phyloP scores from a whole-genome alignment of 78 protist genomes.

The Dictyostelium capitatum region DNA sequence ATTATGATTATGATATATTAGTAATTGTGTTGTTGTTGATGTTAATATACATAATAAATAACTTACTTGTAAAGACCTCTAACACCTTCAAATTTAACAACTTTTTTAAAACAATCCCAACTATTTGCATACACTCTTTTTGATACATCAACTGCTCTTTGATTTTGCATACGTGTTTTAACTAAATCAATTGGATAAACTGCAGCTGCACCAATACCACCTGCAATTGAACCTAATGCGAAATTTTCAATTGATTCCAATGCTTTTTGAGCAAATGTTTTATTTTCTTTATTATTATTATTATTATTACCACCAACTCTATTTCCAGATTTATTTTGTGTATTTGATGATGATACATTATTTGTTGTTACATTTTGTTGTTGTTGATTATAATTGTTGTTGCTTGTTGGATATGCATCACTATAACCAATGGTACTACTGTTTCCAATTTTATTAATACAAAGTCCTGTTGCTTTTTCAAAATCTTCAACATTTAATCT shows the following conservation, averaged over 20 bases:
- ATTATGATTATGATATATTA: too few species aligned
- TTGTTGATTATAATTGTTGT: too few species aligned
- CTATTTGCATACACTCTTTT: conserved; percentile 77
- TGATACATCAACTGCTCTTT: conserved; percentile 76
- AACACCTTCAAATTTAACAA: conserved; percentile 79
- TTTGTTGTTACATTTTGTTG: not conserved
- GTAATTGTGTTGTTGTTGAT: too few species aligned
- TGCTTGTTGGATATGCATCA: conserved; percentile 1
- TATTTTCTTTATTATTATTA: not conserved
- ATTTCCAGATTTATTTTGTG: not conserved
- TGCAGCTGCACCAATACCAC: conserved; percentile 88
- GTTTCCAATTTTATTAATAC: conserved; percentile 5
- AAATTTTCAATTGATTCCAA: conserved; percentile 63
- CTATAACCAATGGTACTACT: not conserved
- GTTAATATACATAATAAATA: too few species aligned
- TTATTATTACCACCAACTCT: not conserved
- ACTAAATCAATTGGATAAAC: conserved; percentile 92
- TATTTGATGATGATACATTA: not conserved
- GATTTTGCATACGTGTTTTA: conserved; percentile 90
- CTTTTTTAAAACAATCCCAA: conserved; percentile 88
- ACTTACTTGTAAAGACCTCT: conserved; percentile 69
- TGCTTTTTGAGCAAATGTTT: conserved; percentile 18
- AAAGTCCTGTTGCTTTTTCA: conserved; percentile 43
- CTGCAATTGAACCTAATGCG: conserved; percentile 89
- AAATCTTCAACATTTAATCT: conserved; percentile 52